Evolutionary conservation across 768 basidiomycete species (phyloP).

Genomic region (Hericium rajendrae): DNA sequence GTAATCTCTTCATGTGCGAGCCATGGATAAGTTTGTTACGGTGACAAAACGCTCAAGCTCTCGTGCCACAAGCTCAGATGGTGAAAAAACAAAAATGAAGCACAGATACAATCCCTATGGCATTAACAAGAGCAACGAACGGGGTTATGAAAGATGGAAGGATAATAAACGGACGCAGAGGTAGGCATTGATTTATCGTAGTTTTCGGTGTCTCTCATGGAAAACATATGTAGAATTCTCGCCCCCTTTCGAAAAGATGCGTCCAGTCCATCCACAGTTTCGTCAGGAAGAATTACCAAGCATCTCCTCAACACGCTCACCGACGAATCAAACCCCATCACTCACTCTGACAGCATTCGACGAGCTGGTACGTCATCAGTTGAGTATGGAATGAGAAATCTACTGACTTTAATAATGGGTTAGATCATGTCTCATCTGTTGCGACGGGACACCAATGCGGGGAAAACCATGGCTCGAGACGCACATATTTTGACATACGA

Average conservation of each 20-base stretch:
- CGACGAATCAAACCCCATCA: slow-evolving; percentile 68
- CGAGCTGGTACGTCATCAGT: slow-evolving; percentile 41
- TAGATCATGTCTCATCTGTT: slow-evolving; percentile 53
- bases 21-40: slow-evolving; percentile 26
- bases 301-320: slow-evolving; percentile 52
- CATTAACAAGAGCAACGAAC: slow-evolving; percentile 16
- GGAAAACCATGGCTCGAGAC: slow-evolving; percentile 17
- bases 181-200: slow-evolving; percentile 7
- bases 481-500: slow-evolving; percentile 15
- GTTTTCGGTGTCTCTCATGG: background rate
- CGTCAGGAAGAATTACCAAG: slow-evolving; percentile 35
- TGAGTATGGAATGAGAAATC: background rate
- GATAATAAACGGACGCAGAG: slow-evolving; percentile 15
- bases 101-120: slow-evolving; percentile 22
- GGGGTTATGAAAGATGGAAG: slow-evolving; percentile 19
- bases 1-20: background rate
- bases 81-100: slow-evolving; percentile 12
- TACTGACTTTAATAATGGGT: background rate
- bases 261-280: background rate
- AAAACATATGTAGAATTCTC: background rate
- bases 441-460: slow-evolving; percentile 34
- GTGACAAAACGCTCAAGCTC: slow-evolving; percentile 16
- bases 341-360: slow-evolving; percentile 54
- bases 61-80: slow-evolving; percentile 10
- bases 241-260: background rate